These are phyloP conservation scores for Pichia deserticola DNA, from an alignment of 805 yeast species.

Conservation along the genomic window DNA sequence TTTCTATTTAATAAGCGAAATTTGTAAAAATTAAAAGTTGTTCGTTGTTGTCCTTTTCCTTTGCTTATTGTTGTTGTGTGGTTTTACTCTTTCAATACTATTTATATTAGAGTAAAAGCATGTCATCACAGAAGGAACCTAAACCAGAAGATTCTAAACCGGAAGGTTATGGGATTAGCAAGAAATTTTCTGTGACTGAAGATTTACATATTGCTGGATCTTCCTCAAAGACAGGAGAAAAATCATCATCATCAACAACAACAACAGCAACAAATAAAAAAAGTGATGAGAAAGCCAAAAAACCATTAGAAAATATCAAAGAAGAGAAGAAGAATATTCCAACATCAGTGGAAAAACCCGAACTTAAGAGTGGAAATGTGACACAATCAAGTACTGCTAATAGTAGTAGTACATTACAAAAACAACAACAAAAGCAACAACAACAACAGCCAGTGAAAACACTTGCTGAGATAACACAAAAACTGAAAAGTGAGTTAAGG, in stretches of 20 bases:
- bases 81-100: too few relatives aligned
- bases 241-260: neutral
- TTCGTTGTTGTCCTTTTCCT: too few relatives aligned
- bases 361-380: neutral
- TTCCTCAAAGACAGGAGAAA: neutral
- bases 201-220: neutral
- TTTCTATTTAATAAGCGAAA: too few relatives aligned
- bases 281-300: neutral
- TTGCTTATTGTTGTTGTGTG: too few relatives aligned
- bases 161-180: neutral
- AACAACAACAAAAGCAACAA: neutral
- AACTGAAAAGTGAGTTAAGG: conserved; percentile 17
- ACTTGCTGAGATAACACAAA: conserved; percentile 20
- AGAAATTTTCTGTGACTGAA: conserved; percentile 4
- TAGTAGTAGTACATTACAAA: neutral
- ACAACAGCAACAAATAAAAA: neutral
- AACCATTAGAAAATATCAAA: neutral
- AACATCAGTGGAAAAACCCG: neutral
- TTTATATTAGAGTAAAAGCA: too few relatives aligned
- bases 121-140: too few relatives aligned
- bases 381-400: neutral
- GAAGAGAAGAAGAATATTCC: neutral
- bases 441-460: conserved; percentile 6
- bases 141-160: neutral
- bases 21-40: too few relatives aligned